Evolutionary conservation across 306 rosid genomes (phyloP).

Genomic region (Canavalia ensiformis): DNA sequence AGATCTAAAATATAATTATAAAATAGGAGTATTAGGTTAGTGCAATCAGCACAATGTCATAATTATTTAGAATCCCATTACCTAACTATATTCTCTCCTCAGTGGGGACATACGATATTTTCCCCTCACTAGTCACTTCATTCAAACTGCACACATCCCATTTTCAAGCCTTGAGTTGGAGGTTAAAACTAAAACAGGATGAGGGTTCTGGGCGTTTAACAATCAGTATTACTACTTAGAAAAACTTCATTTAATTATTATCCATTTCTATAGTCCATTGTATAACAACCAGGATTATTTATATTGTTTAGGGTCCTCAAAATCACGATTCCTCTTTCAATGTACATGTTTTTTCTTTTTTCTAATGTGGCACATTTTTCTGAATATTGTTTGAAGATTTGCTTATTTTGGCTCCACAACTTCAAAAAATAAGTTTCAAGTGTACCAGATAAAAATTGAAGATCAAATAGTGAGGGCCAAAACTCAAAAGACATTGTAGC

Average conservation of each 20-base stretch:
- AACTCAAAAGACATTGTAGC: not conserved
- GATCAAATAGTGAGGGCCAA: constrained; percentile 10
- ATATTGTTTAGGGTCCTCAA: not conserved
- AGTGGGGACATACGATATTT: not conserved
- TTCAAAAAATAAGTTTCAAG: constrained; percentile 11
- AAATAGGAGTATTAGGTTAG: constrained; percentile 6
- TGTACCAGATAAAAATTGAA: not conserved
- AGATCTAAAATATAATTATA: not conserved
- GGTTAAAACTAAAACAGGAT: not conserved
- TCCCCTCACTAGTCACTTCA: not conserved
- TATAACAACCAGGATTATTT: not conserved
- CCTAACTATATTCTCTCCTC: not conserved
- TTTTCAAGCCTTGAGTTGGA: constrained; percentile 4
- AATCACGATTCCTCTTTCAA: constrained; percentile 28
- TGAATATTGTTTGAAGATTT: not conserved
- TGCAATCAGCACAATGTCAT: not conserved
- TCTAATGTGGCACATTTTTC: constrained; percentile 15
- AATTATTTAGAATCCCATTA: not conserved
- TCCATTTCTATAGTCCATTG: not conserved
- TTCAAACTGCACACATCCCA: not conserved
- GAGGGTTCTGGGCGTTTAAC: not conserved
- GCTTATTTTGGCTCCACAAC: constrained; percentile 23
- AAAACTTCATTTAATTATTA: not conserved
- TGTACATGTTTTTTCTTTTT: not conserved
- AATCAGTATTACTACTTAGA: not conserved